A percentile compares a stretch with the other conserved stretches of the same genome.
Conservation (phyloP, 305 asterid genomes). For the Fraxinus ornus region DNA sequence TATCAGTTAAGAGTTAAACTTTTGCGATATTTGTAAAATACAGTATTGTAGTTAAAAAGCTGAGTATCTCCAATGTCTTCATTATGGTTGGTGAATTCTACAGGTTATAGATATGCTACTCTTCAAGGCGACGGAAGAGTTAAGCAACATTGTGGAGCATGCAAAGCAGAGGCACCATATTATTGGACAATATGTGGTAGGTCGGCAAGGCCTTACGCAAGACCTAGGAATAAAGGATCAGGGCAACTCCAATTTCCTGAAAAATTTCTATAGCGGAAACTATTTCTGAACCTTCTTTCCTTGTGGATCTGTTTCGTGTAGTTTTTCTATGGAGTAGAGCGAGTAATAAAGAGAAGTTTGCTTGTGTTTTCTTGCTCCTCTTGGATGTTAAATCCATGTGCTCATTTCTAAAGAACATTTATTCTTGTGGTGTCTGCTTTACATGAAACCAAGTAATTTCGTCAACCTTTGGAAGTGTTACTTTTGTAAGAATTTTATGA, state of each 20-base stretch:
- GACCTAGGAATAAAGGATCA: slow-evolving; percentile 50
- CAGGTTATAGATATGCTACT: slow-evolving; percentile 91
- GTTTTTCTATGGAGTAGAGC: slow-evolving; percentile 26
- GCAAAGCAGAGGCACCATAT: slow-evolving; percentile 94
- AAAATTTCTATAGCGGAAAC: slow-evolving; percentile 72
- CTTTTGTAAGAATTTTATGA: neutral
- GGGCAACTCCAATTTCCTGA: slow-evolving; percentile 61
- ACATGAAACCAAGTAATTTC: neutral
- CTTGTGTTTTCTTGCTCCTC: slow-evolving; percentile 24
- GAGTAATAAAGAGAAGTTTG: slow-evolving; percentile 28
- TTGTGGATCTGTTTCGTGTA: slow-evolving; percentile 23
- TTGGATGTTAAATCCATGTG: neutral
- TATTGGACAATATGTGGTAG: slow-evolving; percentile 72
- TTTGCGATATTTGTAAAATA: neutral
- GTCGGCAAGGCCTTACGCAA: slow-evolving; percentile 43
- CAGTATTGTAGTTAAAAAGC: neutral
- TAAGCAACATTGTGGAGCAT: slow-evolving; percentile 74
- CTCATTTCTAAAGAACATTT: neutral
- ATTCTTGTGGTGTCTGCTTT: neutral
- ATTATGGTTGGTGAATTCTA: neutral
- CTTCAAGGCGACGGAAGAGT: slow-evolving; percentile 83
- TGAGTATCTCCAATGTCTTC: neutral
- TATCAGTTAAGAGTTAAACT: neutral
- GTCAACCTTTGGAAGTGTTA: neutral
- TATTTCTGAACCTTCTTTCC: slow-evolving; percentile 46